Evolutionary conservation across 192 early-diverging fungal species (phyloP).

Genomic region (Coemansia asiatica): DNA sequence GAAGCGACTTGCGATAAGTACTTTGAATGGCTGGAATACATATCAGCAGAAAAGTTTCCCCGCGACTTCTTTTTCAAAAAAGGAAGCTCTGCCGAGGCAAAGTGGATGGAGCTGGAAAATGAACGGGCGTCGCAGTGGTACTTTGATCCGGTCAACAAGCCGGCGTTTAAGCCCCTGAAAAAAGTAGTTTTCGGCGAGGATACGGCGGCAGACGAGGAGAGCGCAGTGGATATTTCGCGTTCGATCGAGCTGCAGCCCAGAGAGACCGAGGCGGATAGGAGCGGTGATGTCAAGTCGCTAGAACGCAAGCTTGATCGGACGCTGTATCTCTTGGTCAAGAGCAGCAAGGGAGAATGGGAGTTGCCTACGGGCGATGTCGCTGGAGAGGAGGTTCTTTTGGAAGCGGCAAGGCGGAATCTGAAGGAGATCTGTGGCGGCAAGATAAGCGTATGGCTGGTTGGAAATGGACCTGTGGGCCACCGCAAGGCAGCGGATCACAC

Average conservation of each 20-base stretch:
- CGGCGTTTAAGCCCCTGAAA: conserved; percentile 22
- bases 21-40: conserved; percentile 48
- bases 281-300: conserved; percentile 66
- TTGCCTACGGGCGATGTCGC: conserved; percentile 70
- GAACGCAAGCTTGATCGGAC: conserved; percentile 76
- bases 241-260: conserved; percentile 60
- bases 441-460: conserved; percentile 86
- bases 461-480: conserved; percentile 78
- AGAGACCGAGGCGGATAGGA: conserved; percentile 64
- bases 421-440: conserved; percentile 67
- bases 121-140: conserved; percentile 35
- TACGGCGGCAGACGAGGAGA: not conserved
- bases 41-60: conserved; percentile 47
- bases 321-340: conserved; percentile 80
- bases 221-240: conserved; percentile 25
- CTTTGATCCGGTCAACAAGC: conserved; percentile 33
- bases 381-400: conserved; percentile 64
- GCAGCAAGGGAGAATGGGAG: conserved; percentile 64
- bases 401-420: conserved; percentile 76
- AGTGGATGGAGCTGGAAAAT: conserved; percentile 42
- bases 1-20: conserved; percentile 43
- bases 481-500: conserved; percentile 50
- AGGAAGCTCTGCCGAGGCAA: conserved; percentile 45
- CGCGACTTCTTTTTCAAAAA: conserved; percentile 54
- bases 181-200: conserved; percentile 6